Percentiles rank a stretch among this genome's conserved stretches.
These are phyloP conservation scores for Scedosporium minutisporum DNA, from an alignment of 2,329 filamentous ascomycete genomes.

Conservation along the genomic window DNA sequence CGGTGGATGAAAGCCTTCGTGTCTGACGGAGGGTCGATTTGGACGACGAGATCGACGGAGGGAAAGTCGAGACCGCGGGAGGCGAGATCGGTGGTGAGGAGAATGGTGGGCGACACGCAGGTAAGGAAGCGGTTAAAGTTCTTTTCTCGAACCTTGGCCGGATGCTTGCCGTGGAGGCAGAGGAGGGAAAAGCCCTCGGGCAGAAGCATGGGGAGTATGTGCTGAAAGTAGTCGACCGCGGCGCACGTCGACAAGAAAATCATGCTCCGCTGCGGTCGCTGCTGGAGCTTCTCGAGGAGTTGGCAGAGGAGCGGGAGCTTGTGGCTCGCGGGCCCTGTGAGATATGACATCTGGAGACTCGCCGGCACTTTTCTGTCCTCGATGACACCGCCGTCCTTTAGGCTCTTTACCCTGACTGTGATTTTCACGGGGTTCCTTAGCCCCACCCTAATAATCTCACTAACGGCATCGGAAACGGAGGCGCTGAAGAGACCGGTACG, in stretches of 20 bases:
- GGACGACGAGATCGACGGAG: slow-evolving; percentile 81
- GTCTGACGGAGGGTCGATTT: slow-evolving; percentile 74
- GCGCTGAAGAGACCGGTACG: slow-evolving; percentile 91
- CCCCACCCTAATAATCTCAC: slow-evolving; percentile 85
- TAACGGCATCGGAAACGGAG: slow-evolving; percentile 89
- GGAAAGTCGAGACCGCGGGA: slow-evolving; percentile 87
- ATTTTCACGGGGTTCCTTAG: slow-evolving; percentile 92
- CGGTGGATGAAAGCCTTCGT: slow-evolving; percentile 66
- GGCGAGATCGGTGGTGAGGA: slow-evolving; percentile 88
- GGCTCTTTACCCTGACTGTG: slow-evolving; percentile 78
- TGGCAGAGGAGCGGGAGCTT: slow-evolving; percentile 68
- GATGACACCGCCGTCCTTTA: slow-evolving; percentile 52
- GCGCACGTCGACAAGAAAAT: slow-evolving; percentile 91
- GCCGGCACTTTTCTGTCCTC: slow-evolving; percentile 85
- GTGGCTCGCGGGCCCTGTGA: slow-evolving; percentile 63
- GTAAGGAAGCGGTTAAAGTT: slow-evolving; percentile 77
- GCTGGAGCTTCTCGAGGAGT: slow-evolving; percentile 59
- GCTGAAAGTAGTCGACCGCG: slow-evolving; percentile 87
- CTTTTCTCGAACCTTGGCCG: slow-evolving; percentile 75
- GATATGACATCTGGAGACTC: slow-evolving; percentile 84
- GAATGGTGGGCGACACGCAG: slow-evolving; percentile 63
- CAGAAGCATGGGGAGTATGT: slow-evolving; percentile 65
- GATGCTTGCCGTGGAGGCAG: slow-evolving; percentile 85
- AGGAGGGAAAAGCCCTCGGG: slow-evolving; percentile 60
- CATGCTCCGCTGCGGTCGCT: slow-evolving; percentile 74